A percentile compares a stretch with the other conserved stretches of the same genome.
phyloP scores from a whole-genome alignment of 208 protist species.

The Herpetomonas samuelpessoai region DNA sequence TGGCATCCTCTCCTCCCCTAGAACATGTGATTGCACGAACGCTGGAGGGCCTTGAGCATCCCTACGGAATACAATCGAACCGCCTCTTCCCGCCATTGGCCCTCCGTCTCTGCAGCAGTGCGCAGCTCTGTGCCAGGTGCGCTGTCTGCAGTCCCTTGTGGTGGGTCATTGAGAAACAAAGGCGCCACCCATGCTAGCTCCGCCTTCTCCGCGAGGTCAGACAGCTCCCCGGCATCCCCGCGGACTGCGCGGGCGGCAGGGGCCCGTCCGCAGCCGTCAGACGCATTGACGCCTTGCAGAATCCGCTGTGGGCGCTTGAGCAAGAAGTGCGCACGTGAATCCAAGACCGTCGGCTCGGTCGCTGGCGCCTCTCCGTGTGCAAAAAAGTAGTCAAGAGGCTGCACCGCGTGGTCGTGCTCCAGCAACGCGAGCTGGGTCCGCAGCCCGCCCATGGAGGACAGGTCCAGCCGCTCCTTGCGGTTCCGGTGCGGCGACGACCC shows the following conservation, averaged over 20 bases:
- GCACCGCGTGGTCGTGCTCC: conserved; percentile 50
- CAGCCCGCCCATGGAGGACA: conserved; percentile 47
- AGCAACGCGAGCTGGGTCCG: conserved; percentile 67
- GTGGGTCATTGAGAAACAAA: too few relatives aligned
- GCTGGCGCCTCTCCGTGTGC: conserved; percentile 22
- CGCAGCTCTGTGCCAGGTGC: too few relatives aligned
- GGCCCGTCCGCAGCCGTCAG: not conserved
- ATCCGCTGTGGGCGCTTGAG: conserved; percentile 36
- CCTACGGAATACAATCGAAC: conserved; percentile 46
- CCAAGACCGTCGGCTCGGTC: conserved; percentile 41
- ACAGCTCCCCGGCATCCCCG: too few relatives aligned
- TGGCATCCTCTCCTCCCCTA: conserved; percentile 4
- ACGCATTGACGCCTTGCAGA: conserved; percentile 24
- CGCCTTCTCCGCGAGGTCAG: too few relatives aligned
- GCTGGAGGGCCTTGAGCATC: conserved; percentile 47
- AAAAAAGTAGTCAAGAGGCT: conserved; percentile 43
- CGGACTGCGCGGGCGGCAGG: too few relatives aligned
- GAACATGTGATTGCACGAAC: conserved; percentile 34
- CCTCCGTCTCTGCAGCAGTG: too few relatives aligned
- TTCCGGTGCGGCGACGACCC: conserved; percentile 2
- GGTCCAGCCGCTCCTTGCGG: conserved; percentile 8
- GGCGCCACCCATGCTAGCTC: too few relatives aligned
- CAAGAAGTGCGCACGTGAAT: conserved; percentile 68
- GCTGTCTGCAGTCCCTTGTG: too few relatives aligned
- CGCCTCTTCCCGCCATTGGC: conserved; percentile 18